phyloP scores from a whole-genome alignment of 129 eudicot species.

The Heracleum sosnowskyi region DNA sequence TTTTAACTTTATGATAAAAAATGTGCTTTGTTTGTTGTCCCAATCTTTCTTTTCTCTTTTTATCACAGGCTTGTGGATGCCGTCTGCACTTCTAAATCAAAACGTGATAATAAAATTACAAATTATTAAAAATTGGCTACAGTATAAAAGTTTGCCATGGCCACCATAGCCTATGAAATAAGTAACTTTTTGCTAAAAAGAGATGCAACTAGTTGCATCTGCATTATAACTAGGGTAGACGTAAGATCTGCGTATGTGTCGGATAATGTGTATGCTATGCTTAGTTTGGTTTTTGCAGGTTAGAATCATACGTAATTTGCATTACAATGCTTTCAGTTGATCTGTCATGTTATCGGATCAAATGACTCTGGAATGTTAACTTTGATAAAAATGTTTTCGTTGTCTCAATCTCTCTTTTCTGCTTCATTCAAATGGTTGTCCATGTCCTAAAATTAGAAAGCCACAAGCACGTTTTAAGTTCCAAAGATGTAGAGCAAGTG shows the following conservation, averaged over 20 bases:
- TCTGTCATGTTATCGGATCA: not conserved
- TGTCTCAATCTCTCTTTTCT: not conserved
- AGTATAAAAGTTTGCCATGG: too few relatives aligned
- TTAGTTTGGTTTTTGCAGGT: not conserved
- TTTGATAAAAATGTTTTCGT: not conserved
- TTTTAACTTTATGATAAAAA: constrained; percentile 1
- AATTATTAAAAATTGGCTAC: too few relatives aligned
- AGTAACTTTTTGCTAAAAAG: not conserved
- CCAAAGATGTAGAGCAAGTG: not conserved
- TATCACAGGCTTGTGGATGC: not conserved
- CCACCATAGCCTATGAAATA: too few relatives aligned
- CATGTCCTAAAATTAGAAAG: not conserved
- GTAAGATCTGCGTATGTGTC: not conserved
- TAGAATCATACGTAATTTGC: not conserved
- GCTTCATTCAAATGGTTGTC: not conserved
- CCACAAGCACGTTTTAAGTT: not conserved
- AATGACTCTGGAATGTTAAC: too few relatives aligned
- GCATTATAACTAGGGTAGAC: not conserved
- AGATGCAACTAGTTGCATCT: not conserved
- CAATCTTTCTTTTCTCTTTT: not conserved
- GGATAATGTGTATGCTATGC: not conserved
- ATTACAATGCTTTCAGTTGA: not conserved
- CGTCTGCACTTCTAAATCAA: not conserved
- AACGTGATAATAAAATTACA: not conserved
- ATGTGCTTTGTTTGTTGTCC: not conserved